phyloP scores from a whole-genome alignment of 2,329 filamentous ascomycete genomes.

The Neospermospora avenae region DNA sequence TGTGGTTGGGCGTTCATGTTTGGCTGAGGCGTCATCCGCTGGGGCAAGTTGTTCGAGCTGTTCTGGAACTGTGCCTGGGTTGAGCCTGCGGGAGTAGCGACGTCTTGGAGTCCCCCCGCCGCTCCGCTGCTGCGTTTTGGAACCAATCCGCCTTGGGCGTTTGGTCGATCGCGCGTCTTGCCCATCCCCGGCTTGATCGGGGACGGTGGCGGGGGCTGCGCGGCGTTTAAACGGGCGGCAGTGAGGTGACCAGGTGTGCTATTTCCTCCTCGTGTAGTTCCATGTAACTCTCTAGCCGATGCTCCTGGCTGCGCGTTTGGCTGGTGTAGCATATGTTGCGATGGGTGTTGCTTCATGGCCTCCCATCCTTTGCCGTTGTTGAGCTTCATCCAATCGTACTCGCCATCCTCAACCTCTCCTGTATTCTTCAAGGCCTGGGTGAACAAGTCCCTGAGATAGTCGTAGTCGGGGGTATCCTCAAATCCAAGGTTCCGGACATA shows the following conservation, averaged over 20 bases:
- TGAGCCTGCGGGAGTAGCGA: conserved; percentile 81
- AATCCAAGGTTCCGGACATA: conserved; percentile 98
- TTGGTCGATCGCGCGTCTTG: conserved; percentile 72
- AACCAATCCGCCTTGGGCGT: conserved; percentile 68
- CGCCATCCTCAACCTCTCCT: conserved; percentile 92
- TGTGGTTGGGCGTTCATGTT: conserved; percentile 56
- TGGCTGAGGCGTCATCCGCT: conserved; percentile 58
- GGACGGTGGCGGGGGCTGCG: conserved; percentile 84
- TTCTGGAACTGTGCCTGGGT: conserved; percentile 96
- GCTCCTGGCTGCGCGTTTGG: conserved; percentile 75
- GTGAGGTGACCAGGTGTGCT: conserved; percentile 60
- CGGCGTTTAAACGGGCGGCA: conserved; percentile 87
- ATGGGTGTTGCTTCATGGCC: conserved; percentile 66
- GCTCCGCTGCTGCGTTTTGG: conserved; percentile 73
- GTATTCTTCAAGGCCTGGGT: conserved; percentile 93
- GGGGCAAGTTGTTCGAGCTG: conserved; percentile 82
- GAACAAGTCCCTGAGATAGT: conserved; percentile 94
- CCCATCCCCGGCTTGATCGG: conserved; percentile 74
- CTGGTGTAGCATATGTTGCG: conserved; percentile 71
- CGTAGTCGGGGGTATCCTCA: conserved; percentile 97
- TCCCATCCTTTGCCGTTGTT: conserved; percentile 91
- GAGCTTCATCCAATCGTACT: conserved; percentile 99
- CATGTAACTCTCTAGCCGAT: conserved; percentile 81
- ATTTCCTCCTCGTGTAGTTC: conserved; percentile 63
- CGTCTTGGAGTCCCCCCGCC: conserved; percentile 68